Evolutionary conservation across 805 yeast genomes (phyloP), one percentile per base, ranked within the genome.

Genomic region (Kuraishia hungarica): DNA sequence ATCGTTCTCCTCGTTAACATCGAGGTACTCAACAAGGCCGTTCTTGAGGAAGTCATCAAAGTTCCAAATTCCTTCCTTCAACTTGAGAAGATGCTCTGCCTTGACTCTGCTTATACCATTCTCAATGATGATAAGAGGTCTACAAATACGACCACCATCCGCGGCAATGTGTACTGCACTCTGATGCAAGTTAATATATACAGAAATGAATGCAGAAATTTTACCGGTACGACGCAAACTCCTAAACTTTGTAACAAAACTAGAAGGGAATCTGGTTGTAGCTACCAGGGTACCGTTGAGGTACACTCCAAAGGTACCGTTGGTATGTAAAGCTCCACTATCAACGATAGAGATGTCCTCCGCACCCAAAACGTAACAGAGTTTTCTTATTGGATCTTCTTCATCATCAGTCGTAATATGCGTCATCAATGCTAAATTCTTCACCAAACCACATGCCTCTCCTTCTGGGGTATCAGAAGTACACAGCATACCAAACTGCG

Each of bases 401-500:
- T 94, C 99, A 63, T 90, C 97, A 71, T 94, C 99, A 1, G 99
- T 93, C 3, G 99, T 94, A 65, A 94, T 94, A 71, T 94, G 99
- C 11, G 99, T 94, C 99, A 94, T 94, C 51, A 94, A 78, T 1
- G 99, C 99, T 69, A 94, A 76, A 67, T 94, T 94, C 73, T 94
- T 94, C 43, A 94, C 99, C 70, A 94, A 80, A 66, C 99, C 99
- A 83, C 99, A 94, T 0, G 99, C 99, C 72, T 94, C 99, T 79
- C 99, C 99, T 80, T 94, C 99, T 1, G 99, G 99, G 0, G 99
- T 94, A 80, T 94, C 99, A 0, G 98, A 89, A 6, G 98, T 90
- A 77, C 99, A 94, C 57, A 94, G 78, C 98, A 94, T 94, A 68
- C 99, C 99, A 70, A 94, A 94, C 74, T 94, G 99, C 1, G 99